phyloP scores from a whole-genome alignment of 768 basidiomycete species.

The Sistotremastrum suecicum region DNA sequence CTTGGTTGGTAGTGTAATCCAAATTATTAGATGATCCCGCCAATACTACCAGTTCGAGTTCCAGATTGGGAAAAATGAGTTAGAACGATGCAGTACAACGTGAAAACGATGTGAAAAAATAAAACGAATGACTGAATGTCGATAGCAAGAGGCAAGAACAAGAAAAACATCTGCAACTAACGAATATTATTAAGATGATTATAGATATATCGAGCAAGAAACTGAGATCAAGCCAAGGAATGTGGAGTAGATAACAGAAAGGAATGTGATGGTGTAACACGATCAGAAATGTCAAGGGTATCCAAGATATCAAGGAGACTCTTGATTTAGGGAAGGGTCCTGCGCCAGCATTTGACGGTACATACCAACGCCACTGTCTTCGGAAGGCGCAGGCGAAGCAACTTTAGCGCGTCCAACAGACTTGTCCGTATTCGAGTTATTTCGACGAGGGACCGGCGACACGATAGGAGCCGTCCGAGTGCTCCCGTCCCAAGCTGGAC shows the following conservation, averaged over 20 bases:
- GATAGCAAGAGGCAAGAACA: conserved; percentile 9
- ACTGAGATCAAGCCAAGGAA: conserved; percentile 4
- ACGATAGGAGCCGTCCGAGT: conserved; percentile 27
- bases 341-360: conserved; percentile 72
- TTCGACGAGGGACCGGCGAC: conserved; percentile 19
- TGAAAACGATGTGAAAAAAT: background rate
- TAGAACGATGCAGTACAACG: too few species aligned
- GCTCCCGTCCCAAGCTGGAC: conserved; percentile 56
- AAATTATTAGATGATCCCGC: too few species aligned
- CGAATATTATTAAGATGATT: conserved; percentile 11
- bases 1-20: too few species aligned
- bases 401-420: conserved; percentile 18
- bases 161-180: conserved; percentile 5
- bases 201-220: conserved; percentile 9
- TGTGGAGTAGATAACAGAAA: conserved; percentile 2
- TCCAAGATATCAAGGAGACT: conserved; percentile 13
- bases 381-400: conserved; percentile 60
- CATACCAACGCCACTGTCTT: conserved; percentile 74
- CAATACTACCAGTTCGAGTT: too few species aligned
- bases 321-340: conserved; percentile 49
- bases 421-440: conserved; percentile 25
- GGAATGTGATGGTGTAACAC: conserved; percentile 5
- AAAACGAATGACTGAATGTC: conserved; percentile 4
- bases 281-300: conserved; percentile 11
- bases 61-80: too few species aligned